A percentile compares a stretch with the other conserved stretches of the same genome.
phyloP scores from a whole-genome alignment of 495 filamentous ascomycete species.

The Penicillium coffeae region DNA sequence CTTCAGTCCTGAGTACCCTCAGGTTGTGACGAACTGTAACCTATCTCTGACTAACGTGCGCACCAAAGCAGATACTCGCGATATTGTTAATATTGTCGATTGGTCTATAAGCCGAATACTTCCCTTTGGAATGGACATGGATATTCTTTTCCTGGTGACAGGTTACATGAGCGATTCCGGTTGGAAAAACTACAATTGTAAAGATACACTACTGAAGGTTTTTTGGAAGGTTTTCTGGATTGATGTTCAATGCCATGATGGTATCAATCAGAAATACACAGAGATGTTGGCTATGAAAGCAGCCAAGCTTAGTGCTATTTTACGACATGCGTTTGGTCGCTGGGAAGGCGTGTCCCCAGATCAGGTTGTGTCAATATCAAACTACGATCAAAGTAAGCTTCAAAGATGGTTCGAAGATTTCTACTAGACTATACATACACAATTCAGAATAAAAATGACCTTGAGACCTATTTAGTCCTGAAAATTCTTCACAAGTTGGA shows the following conservation, averaged over 20 bases:
- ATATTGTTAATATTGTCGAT: slow-evolving; percentile 4
- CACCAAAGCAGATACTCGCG: not conserved
- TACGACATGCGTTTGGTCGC: slow-evolving; percentile 2
- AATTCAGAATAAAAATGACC: no score
- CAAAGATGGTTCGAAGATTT: not conserved
- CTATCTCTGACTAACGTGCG: not conserved
- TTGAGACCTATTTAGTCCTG: no score
- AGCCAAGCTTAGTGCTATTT: slow-evolving; percentile 1
- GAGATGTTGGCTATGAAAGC: not conserved
- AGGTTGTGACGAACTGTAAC: slow-evolving; percentile 1
- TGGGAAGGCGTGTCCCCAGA: not conserved
- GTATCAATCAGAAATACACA: not conserved
- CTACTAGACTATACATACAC: no score
- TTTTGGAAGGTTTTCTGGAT: slow-evolving; percentile 5
- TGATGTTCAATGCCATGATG: not conserved
- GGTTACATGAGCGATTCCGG: not conserved
- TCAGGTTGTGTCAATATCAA: not conserved
- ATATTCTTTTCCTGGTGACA: not conserved
- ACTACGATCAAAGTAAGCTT: not conserved
- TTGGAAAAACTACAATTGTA: slow-evolving; percentile 3
- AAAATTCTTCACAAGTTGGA: no score
- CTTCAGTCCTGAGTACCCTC: not conserved
- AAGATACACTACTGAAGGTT: not conserved
- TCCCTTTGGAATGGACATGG: slow-evolving; percentile 4
- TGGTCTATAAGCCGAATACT: slow-evolving; percentile 1